These are phyloP conservation scores for Phialocephala sp. DNA, from an alignment of 2,329 filamentous ascomycete species.

Conservation along the genomic window DNA sequence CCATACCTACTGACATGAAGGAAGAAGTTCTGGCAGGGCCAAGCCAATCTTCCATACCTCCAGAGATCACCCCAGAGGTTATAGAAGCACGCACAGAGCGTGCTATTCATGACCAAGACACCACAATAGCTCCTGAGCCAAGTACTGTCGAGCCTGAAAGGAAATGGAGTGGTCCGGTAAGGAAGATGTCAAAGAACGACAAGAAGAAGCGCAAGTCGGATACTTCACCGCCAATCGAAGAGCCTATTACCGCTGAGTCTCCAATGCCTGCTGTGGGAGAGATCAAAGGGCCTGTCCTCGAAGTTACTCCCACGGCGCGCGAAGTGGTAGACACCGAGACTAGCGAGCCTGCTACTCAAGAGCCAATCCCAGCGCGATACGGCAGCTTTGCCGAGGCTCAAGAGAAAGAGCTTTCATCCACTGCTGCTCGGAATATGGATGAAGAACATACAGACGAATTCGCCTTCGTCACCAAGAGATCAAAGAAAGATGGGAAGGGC, in stretches of 20 bases:
- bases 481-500: conserved; percentile 38
- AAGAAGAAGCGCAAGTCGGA: conserved; percentile 2
- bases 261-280: background rate
- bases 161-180: background rate
- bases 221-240: conserved; percentile 8
- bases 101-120: background rate
- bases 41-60: background rate
- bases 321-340: background rate
- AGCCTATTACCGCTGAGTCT: background rate
- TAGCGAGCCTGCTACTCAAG: background rate
- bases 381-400: background rate
- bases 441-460: conserved; percentile 26
- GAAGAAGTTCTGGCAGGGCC: background rate
- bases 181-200: background rate
- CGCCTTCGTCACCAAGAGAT: conserved; percentile 29
- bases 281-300: background rate
- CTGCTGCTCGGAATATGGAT: conserved; percentile 12
- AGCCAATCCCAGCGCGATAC: background rate
- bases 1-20: background rate
- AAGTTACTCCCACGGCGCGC: background rate
- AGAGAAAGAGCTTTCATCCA: background rate
- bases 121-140: conserved; percentile 3
- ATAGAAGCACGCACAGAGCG: background rate
- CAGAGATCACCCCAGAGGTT: background rate
- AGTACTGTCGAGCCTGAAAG: background rate